Evolutionary conservation across 441 rosid genomes (phyloP).

Genomic region (Mallotus repandus): DNA sequence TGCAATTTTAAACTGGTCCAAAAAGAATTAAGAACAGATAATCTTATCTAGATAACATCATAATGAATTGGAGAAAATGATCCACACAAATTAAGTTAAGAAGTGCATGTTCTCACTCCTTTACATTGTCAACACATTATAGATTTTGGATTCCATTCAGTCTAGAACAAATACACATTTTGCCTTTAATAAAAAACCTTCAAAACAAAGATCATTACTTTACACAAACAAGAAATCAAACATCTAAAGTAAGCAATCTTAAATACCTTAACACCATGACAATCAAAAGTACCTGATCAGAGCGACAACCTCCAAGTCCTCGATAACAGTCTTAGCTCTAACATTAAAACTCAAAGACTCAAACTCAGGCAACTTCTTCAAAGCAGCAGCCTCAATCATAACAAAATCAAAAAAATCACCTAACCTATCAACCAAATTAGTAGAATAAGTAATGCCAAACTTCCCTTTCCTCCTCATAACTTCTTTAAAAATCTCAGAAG

Average conservation of each 20-base stretch:
- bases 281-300: conserved; percentile 54
- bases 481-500: conserved; percentile 64
- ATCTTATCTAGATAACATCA: not conserved
- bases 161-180: too few species aligned
- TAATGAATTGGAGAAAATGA: not conserved
- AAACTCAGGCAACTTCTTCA: conserved; percentile 61
- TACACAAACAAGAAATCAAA: too few species aligned
- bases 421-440: conserved; percentile 56
- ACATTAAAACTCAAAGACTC: conserved; percentile 46
- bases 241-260: too few species aligned
- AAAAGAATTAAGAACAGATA: not conserved
- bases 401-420: conserved; percentile 61
- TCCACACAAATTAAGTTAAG: not conserved
- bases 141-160: too few species aligned
- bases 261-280: too few species aligned
- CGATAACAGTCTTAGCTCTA: conserved; percentile 57
- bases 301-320: conserved; percentile 62
- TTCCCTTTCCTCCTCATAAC: conserved; percentile 60
- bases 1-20: not conserved
- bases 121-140: conserved; percentile 3
- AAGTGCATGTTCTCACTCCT: not conserved
- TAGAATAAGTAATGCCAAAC: conserved; percentile 76
- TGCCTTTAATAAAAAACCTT: too few species aligned
- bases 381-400: conserved; percentile 80
- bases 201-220: not conserved